Evolutionary conservation across 1,284 basidiomycete species (phyloP), one percentile per base, ranked within the genome.

Genomic region (Puccinia horiana): DNA sequence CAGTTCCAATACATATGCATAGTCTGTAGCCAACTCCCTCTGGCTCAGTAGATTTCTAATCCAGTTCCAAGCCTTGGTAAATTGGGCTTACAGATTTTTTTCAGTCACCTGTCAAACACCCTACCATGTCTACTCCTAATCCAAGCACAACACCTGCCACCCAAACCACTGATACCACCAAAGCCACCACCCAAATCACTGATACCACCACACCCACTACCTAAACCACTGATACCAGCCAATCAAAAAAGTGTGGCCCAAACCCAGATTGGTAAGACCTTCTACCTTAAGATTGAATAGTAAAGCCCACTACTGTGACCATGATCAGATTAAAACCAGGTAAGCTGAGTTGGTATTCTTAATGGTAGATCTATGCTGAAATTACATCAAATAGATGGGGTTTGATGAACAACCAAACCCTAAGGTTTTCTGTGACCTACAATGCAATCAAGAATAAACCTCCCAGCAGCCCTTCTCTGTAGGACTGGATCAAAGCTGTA

Each of bases 361-460:
- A 4, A 11, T 63, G 14, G 8, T 35, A 32, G 6, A 16, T 4
- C 14, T 16, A 23, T 42, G 40, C 20, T 20, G 4, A 29, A 16
- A 1, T 58, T n/a, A 32, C 23, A 8, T 26, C 32, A 6, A 8
- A 35, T 26, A 75, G 73, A 75, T 75, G 73, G 73, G n/a, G 32
- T 52, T 49, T 52, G 5, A 18, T 54, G n/a, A 75, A 75, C 35
- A 75, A 49, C 6, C 44, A 44, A 4, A 74, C 72, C 12, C 72
- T 74, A 3, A 74, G 54, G n/a, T 74, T 74, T 74, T 12, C 16
- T 9, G 23, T 52, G 37, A 75, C 58, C 23, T 75, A 75, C 52
- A 56, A 75, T 58, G n/a, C 52, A 32, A 58, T 75, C 20, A n/a
- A 52, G 35, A 20, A 32, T 11, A 75, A 75, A 23, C 73, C 73